Percentiles rank a stretch among this genome's conserved stretches.
These are phyloP conservation scores for Tylopilus subfusipes DNA, from an alignment of 768 basidiomycete genomes.

Conservation along the genomic window DNA sequence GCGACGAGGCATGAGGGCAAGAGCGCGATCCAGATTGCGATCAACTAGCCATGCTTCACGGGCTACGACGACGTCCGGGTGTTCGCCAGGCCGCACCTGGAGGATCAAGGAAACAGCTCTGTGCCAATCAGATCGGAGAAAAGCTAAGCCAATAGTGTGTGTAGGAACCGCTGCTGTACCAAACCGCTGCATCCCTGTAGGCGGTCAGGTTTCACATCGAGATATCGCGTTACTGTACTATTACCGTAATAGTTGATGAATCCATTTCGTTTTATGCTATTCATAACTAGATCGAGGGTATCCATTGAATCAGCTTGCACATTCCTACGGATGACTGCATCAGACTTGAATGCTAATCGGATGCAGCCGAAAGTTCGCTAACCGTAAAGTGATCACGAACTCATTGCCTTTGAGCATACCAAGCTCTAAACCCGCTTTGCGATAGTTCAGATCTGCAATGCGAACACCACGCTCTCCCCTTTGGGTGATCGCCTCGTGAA, in stretches of 20 bases:
- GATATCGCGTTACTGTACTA: slow-evolving; percentile 1
- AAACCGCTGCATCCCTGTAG: slow-evolving; percentile 94
- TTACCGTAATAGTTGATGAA: slow-evolving; percentile 99
- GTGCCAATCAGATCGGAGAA: slow-evolving; percentile 89
- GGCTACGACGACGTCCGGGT: slow-evolving; percentile 83
- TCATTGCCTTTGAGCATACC: slow-evolving; percentile 97
- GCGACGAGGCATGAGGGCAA: slow-evolving; percentile 82
- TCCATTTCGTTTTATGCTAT: slow-evolving; percentile 74
- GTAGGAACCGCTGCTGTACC: slow-evolving; percentile 96
- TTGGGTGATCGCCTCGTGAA: slow-evolving; percentile 55
- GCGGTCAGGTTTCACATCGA: slow-evolving; percentile 3
- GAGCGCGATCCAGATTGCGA: slow-evolving; percentile 72
- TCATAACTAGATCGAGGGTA: slow-evolving; percentile 70
- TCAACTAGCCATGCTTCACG: slow-evolving; percentile 89
- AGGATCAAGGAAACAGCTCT: slow-evolving; percentile 81
- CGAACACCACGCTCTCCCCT: slow-evolving; percentile 89
- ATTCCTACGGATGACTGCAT: slow-evolving; percentile 50
- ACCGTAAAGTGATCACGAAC: slow-evolving; percentile 94
- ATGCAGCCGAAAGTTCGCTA: slow-evolving; percentile 3
- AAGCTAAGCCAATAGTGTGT: slow-evolving; percentile 87
- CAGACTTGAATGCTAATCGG: slow-evolving; percentile 11
- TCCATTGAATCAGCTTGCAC: slow-evolving; percentile 75
- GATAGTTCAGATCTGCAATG: slow-evolving; percentile 84
- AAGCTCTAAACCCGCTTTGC: slow-evolving; percentile 77
- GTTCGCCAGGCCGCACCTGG: slow-evolving; percentile 81